These are phyloP conservation scores for Aegle marmelos DNA, from an alignment of 345 rosid genomes.

Conservation along the genomic window DNA sequence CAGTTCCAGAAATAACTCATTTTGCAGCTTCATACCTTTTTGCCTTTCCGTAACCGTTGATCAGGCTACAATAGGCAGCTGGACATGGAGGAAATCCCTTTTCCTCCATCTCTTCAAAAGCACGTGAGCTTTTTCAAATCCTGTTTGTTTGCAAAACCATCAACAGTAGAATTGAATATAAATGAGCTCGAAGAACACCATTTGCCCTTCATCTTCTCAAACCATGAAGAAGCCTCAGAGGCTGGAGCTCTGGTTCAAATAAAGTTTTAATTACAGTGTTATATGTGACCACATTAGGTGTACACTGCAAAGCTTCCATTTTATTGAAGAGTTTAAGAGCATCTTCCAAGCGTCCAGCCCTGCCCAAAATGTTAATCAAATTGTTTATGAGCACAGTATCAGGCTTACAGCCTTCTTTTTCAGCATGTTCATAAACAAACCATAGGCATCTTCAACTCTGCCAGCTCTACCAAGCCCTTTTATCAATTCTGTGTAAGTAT, in stretches of 20 bases:
- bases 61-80: constrained; percentile 90
- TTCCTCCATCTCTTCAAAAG: constrained; percentile 99
- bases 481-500: constrained; percentile 82
- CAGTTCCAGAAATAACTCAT: constrained; percentile 79
- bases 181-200: constrained; percentile 61
- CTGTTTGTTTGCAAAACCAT: constrained; percentile 84
- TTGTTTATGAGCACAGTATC: constrained; percentile 88
- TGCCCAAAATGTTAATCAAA: constrained; percentile 76
- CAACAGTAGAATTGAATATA: constrained; percentile 88
- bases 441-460: constrained; percentile 70
- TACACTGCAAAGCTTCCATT: constrained; percentile 66
- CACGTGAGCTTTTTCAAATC: constrained; percentile 81
- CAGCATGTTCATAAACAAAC: constrained; percentile 61
- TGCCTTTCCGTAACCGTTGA: constrained; percentile 85
- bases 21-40: constrained; percentile 87
- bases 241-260: constrained; percentile 66
- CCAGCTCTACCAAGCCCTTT: constrained; percentile 91
- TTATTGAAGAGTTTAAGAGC: constrained; percentile 51
- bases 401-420: constrained; percentile 65
- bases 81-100: constrained; percentile 95
- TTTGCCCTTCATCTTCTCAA: constrained; percentile 82
- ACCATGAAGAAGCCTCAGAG: constrained; percentile 70
- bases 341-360: constrained; percentile 63
- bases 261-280: constrained; percentile 74
- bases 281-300: constrained; percentile 80